phyloP scores from a whole-genome alignment of 257 asterid species.

The Thymus mandschuricus region DNA sequence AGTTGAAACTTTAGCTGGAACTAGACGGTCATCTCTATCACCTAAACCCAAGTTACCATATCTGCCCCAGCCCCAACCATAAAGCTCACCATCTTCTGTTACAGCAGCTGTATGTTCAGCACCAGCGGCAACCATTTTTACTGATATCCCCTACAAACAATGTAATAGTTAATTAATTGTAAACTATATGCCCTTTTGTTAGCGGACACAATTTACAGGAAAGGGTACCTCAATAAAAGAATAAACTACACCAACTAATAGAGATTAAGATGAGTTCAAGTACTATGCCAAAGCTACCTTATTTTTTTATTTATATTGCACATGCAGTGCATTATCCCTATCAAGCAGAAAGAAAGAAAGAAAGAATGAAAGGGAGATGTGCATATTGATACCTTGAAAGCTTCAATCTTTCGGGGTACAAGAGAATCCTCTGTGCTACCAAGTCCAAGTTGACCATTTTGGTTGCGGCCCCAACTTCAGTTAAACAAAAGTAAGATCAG shows the following conservation, averaged over 20 bases:
- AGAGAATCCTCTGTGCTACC: constrained; percentile 93
- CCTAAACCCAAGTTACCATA: constrained; percentile 98
- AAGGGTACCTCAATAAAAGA: not conserved
- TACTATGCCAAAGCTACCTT: not conserved
- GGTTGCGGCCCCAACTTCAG: constrained; percentile 97
- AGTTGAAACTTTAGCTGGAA: constrained; percentile 82
- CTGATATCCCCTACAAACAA: constrained; percentile 66
- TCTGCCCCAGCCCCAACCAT: constrained; percentile 99
- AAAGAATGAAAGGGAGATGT: not conserved
- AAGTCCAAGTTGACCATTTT: constrained; percentile 98
- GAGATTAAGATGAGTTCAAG: not conserved
- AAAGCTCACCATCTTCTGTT: constrained; percentile 93
- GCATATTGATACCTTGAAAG: constrained; percentile 68
- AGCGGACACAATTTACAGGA: not conserved
- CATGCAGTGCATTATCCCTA: not conserved
- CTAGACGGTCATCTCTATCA: constrained; percentile 79
- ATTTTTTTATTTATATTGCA: not conserved
- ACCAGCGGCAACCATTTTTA: constrained; percentile 98
- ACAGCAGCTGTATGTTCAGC: constrained; percentile 99
- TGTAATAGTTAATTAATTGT: not conserved
- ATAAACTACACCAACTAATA: not conserved
- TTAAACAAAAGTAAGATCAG: constrained; percentile 30
- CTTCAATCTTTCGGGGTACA: constrained; percentile 81
- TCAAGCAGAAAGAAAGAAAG: not conserved
- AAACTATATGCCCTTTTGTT: not conserved